Conservation (phyloP, 2,329 filamentous ascomycete genomes). For the Penicillium sp. region DNA sequence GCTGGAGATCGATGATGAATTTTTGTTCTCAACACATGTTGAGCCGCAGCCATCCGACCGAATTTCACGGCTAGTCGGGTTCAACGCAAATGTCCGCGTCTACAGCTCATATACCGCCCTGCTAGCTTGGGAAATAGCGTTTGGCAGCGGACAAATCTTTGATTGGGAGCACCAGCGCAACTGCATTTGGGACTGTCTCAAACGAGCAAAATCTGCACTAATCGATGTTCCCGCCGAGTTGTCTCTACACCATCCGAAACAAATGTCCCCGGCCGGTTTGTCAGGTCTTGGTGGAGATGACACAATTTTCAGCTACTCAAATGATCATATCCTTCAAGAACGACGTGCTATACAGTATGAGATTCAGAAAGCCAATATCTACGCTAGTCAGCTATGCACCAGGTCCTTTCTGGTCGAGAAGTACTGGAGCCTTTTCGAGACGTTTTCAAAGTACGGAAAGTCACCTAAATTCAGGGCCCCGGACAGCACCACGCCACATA, state of each 20-base stretch:
- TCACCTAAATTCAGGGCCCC: slow-evolving; percentile 14
- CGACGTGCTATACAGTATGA: slow-evolving; percentile 65
- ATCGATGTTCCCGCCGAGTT: slow-evolving; percentile 68
- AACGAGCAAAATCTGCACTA: slow-evolving; percentile 66
- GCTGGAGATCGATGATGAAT: slow-evolving; percentile 78
- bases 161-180: slow-evolving; percentile 74
- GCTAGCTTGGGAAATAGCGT: slow-evolving; percentile 75
- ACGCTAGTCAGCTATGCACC: slow-evolving; percentile 75
- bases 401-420: slow-evolving; percentile 83
- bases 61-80: slow-evolving; percentile 71
- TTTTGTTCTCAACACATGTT: slow-evolving; percentile 68
- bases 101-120: slow-evolving; percentile 78
- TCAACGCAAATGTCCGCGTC: slow-evolving; percentile 74
- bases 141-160: slow-evolving; percentile 72
- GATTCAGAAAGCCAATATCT: slow-evolving; percentile 89
- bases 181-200: slow-evolving; percentile 68
- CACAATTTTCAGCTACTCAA: slow-evolving; percentile 26
- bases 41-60: slow-evolving; percentile 65
- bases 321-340: slow-evolving; percentile 24
- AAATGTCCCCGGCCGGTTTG: slow-evolving; percentile 2
- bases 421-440: slow-evolving; percentile 73
- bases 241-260: slow-evolving; percentile 47
- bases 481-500: slow-evolving; percentile 5
- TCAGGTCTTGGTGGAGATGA: slow-evolving; percentile 16
- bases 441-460: slow-evolving; percentile 44